phyloP scores from a whole-genome alignment of 2,329 filamentous ascomycete genomes.

The Arthrobotrys sphaeroides region DNA sequence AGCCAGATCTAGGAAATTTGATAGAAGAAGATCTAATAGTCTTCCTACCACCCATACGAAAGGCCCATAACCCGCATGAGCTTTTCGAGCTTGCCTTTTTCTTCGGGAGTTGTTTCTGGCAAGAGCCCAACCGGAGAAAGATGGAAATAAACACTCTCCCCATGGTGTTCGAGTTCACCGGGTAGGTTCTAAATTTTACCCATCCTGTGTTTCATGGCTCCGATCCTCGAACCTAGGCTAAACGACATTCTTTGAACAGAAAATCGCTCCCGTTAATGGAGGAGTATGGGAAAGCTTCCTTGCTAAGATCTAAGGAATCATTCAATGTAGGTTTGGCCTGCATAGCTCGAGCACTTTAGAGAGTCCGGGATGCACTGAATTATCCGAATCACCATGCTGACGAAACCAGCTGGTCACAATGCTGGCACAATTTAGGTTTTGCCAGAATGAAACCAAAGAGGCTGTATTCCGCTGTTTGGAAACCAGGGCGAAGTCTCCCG shows the following conservation, averaged over 20 bases:
- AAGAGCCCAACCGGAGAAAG: neutral
- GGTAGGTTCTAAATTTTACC: neutral
- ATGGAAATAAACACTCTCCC: neutral
- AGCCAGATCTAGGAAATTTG: neutral
- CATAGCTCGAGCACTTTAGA: neutral
- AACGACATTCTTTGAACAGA: neutral
- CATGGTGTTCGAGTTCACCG: neutral
- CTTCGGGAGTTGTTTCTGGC: neutral
- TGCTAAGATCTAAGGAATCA: neutral
- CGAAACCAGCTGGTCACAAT: neutral
- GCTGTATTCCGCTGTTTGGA: neutral
- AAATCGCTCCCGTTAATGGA: neutral
- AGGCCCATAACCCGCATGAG: neutral
- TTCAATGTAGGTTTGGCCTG: neutral
- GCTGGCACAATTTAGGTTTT: conserved; percentile 3
- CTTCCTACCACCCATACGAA: neutral
- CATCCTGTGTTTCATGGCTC: neutral
- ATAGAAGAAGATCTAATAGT: neutral
- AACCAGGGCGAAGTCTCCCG: neutral
- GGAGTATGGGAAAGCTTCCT: conserved; percentile 1
- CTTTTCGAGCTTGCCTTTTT: neutral
- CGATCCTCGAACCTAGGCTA: neutral
- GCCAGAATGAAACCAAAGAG: neutral
- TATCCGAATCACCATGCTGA: neutral
- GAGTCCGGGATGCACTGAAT: no score